phyloP scores from a whole-genome alignment of 2,329 filamentous ascomycete species.

The Penicillium nordicum region DNA sequence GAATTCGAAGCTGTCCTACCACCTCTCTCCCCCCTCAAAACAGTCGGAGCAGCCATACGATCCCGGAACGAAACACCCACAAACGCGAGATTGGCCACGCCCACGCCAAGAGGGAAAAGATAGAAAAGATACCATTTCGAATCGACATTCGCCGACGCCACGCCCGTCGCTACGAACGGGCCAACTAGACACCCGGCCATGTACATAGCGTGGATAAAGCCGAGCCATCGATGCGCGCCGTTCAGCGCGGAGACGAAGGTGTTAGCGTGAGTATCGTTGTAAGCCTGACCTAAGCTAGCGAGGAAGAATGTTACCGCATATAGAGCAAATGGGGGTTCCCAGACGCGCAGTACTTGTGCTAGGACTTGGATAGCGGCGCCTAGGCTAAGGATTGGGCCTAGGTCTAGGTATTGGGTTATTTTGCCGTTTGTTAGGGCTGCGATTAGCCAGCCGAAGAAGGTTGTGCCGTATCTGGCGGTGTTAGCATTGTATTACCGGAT shows the following conservation, averaged over 20 bases:
- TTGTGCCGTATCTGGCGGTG: slow-evolving; percentile 49
- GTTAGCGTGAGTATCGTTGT: slow-evolving; percentile 62
- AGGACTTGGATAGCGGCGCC: slow-evolving; percentile 54
- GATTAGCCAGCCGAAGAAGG: slow-evolving; percentile 59
- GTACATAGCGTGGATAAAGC: slow-evolving; percentile 64
- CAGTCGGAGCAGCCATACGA: slow-evolving; percentile 3
- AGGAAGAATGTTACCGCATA: slow-evolving; percentile 59
- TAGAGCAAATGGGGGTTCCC: slow-evolving; percentile 56
- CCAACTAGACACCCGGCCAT: slow-evolving; percentile 54
- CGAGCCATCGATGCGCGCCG: slow-evolving; percentile 58
- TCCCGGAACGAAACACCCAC: slow-evolving; percentile 53
- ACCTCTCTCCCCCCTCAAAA: background rate
- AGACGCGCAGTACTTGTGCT: slow-evolving; percentile 51
- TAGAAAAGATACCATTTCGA: slow-evolving; percentile 57
- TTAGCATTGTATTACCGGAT: background rate
- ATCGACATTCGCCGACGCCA: slow-evolving; percentile 43
- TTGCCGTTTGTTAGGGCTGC: slow-evolving; percentile 53
- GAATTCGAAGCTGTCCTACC: background rate
- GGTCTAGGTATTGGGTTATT: slow-evolving; percentile 50
- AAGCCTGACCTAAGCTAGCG: slow-evolving; percentile 58
- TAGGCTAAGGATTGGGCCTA: slow-evolving; percentile 56
- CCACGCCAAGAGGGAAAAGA: slow-evolving; percentile 52
- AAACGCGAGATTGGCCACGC: slow-evolving; percentile 49
- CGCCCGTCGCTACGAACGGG: slow-evolving; percentile 53
- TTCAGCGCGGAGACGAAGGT: slow-evolving; percentile 55